Percentiles rank a stretch among this genome's conserved stretches.
Evolutionary conservation across 345 rosid genomes (phyloP).

Genomic region (Eucalyptus regnans): DNA sequence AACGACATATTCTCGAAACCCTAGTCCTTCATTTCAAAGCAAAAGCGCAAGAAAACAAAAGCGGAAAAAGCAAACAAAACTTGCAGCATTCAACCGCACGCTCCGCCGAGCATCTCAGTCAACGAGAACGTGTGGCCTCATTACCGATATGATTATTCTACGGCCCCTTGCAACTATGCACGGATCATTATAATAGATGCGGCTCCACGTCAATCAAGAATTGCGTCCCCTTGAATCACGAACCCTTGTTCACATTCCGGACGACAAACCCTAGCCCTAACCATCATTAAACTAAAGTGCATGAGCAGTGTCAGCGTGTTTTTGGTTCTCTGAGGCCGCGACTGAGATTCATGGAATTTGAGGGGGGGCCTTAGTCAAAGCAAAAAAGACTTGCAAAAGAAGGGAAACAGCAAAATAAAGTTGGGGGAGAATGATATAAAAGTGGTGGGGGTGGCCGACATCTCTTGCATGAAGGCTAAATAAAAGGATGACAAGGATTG

Average conservation of each 20-base stretch:
- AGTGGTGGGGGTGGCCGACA: slow-evolving; percentile 29
- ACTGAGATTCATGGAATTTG: not conserved
- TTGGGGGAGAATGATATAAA: not conserved
- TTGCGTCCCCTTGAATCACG: slow-evolving; percentile 20
- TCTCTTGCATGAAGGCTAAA: slow-evolving; percentile 5
- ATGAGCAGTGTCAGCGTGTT: not conserved
- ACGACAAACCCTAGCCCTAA: slow-evolving; percentile 11
- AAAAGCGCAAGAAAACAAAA: not conserved
- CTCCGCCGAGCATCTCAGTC: slow-evolving; percentile 3
- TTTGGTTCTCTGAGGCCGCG: not conserved
- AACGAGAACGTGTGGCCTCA: slow-evolving; percentile 26
- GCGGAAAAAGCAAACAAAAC: not conserved
- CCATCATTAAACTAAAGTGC: not conserved
- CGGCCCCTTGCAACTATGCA: not conserved
- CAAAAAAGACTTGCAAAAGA: not conserved
- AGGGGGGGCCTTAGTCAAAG: slow-evolving; percentile 1
- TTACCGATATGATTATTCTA: slow-evolving; percentile 21
- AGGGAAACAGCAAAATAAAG: not conserved
- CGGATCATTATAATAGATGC: not conserved
- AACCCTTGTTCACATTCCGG: slow-evolving; percentile 10
- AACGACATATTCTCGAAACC: not conserved
- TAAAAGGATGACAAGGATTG: slow-evolving; percentile 16
- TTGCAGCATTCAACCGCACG: slow-evolving; percentile 20
- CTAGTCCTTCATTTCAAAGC: not conserved
- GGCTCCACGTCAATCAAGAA: not conserved